Evolutionary conservation across 176 grass and related monocot species (phyloP), one percentile per base, ranked within the genome.

Genomic region (Carex cristatella): DNA sequence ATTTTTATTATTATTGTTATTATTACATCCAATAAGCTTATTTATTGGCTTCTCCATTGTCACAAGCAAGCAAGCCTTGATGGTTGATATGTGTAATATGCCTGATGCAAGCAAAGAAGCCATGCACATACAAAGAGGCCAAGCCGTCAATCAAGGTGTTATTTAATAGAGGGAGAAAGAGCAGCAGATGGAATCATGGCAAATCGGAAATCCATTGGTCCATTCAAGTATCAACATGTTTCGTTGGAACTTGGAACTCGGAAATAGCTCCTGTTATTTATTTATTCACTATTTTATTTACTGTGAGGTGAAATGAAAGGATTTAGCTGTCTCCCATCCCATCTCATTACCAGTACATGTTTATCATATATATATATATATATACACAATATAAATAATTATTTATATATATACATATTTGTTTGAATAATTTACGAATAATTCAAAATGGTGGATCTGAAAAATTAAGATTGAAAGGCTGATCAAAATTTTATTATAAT

Each of bases 121-220:
- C 42, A 46, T 31, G 81, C 81, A 83, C 81, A 53, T 83, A 51
- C 81, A 83, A 69, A 83, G 81, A 83, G 81, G 81, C 18, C 5
- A 0, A 15, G 61, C 32, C 61, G n/a, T 83, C 81, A 83, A 83
- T 83, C 81, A 83, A 67, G 60, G 48, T 65, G 1, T 61, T 66
- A 83, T 83, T 83, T 51, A 83, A 69, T 83, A 69, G 27, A 19
- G 11, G 14, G 56, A n/a, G 54, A 51, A 31, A 79, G 1, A 32
- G 11, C 7, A 3, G 35, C 15, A 27, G 59, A 81, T 49, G 48
- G 10, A 0, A 51, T 2, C 48, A 51, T 51, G 55, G 15, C 28
- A 40, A 12, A 81, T 46, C 8, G 15, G 10, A 38, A 13, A 81
- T 46, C 16, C 32, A 1, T 33, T 33, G 33, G 38, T 61, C 28